A percentile compares a stretch with the other conserved stretches of the same genome.
phyloP scores from a whole-genome alignment of 2,329 filamentous ascomycete genomes.

The Xylariaceae sp. region DNA sequence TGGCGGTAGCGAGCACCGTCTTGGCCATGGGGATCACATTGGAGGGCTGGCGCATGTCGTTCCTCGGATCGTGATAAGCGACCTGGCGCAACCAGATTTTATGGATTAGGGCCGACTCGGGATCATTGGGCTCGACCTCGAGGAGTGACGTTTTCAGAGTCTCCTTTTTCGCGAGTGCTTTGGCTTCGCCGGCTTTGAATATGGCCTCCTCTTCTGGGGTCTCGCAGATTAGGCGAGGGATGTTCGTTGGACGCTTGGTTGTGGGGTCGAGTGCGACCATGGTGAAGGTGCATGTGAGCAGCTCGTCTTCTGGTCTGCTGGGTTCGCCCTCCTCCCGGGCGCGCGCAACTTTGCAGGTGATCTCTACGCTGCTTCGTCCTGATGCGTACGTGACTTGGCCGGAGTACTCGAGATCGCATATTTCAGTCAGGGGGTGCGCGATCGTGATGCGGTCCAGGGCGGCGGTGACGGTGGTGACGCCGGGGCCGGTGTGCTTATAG shows the following conservation, averaged over 20 bases:
- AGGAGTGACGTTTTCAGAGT: conserved; percentile 56
- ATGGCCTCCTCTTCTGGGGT: conserved; percentile 60
- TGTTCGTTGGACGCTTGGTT: conserved; percentile 60
- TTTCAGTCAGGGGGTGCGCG: conserved; percentile 66
- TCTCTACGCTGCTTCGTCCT: conserved; percentile 66
- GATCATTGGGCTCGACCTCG: conserved; percentile 62
- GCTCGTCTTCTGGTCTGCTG: conserved; percentile 40
- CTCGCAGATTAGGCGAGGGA: conserved; percentile 51
- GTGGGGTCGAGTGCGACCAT: conserved; percentile 69
- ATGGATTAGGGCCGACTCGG: conserved; percentile 68
- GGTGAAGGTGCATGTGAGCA: conserved; percentile 56
- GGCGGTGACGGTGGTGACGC: conserved; percentile 47
- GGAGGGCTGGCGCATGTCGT: conserved; percentile 30
- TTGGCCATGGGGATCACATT: conserved; percentile 52
- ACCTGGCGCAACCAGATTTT: conserved; percentile 66
- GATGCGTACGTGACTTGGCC: conserved; percentile 61
- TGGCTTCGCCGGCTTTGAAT: conserved; percentile 60
- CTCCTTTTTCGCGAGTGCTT: conserved; percentile 53
- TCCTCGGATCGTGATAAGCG: conserved; percentile 48
- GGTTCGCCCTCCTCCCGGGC: conserved; percentile 54
- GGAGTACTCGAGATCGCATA: conserved; percentile 71
- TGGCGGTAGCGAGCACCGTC: conserved; percentile 55
- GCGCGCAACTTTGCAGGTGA: conserved; percentile 68
- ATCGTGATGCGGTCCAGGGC: conserved; percentile 50
- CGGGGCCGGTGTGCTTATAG: conserved; percentile 59